Evolutionary conservation across 768 basidiomycete species (phyloP).

Genomic region (Mycena epipterygia): DNA sequence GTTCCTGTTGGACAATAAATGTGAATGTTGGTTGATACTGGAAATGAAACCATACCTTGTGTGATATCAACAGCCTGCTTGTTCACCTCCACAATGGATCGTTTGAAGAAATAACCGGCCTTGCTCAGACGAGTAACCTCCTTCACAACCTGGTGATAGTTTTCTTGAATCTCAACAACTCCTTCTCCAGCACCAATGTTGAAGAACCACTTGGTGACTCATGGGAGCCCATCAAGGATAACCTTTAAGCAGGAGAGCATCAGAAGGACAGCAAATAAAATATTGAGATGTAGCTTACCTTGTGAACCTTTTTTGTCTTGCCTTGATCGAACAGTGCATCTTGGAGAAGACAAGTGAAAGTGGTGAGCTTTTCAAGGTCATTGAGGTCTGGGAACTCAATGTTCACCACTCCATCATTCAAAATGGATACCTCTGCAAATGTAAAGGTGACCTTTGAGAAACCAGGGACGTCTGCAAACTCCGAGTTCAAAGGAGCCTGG

Average conservation of each 20-base stretch:
- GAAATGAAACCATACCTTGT: background rate
- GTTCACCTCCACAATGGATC: constrained; percentile 1
- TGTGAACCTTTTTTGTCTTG: too few relatives aligned
- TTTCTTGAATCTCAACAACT: constrained; percentile 7
- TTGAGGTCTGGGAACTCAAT: background rate
- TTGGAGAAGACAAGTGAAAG: background rate
- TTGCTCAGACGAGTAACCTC: background rate
- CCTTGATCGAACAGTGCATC: background rate
- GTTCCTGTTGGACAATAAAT: background rate
- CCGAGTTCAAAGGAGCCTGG: background rate
- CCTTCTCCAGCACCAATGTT: constrained; percentile 2
- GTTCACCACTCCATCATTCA: background rate
- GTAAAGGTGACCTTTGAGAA: constrained; percentile 10
- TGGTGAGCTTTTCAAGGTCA: background rate
- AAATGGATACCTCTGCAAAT: constrained; percentile 8
- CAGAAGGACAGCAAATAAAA: background rate
- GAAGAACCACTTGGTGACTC: constrained; percentile 5
- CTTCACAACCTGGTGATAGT: background rate
- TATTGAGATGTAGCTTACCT: background rate
- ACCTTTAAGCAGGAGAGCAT: background rate
- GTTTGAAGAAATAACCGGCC: background rate
- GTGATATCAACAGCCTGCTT: constrained; percentile 1
- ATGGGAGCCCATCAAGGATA: constrained; percentile 6
- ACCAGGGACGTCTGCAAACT: background rate
- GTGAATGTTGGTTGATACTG: background rate